Evolutionary conservation across 768 basidiomycete genomes (phyloP), one percentile per base, ranked within the genome.

Genomic region (Austroboletus eburneus): DNA sequence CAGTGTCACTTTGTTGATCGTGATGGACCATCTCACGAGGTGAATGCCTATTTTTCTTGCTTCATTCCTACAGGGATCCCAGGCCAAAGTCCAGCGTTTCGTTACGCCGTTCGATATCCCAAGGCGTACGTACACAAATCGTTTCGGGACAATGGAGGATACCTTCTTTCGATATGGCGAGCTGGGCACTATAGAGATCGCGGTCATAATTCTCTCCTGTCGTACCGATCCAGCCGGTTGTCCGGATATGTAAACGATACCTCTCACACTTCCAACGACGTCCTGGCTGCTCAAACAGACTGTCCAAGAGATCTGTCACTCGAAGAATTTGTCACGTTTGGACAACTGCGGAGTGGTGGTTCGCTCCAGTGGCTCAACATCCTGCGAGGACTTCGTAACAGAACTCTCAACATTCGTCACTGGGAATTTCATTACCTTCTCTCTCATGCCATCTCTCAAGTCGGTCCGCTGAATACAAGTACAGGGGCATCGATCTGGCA

Each of bases 331-430:
- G 3, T 32, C 14, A 13, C 12, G 3, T 32, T 73, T 44, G 69
- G 66, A 9, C 56, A 61, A 36, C 55, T 78, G 23, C 70, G 77
- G 5, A 64, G 69, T 25, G 75, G 77, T 5, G 45, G 59, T 0
- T 59, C 45, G 3, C 52, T 78, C 0, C 77, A 78, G 39, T 77
- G 74, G 76, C 53, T 69, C 33, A 78, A 78, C 47, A 72, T 78
- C 22, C 51, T 64, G 4, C 30, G 14, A 9, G 30, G 30, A 13
- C 30, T 32, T 3, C 30, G 30, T 13, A 14, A 13, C 14, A 32
- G 30, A 32, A 32, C 30, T 13, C 7, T 32, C 13, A 32, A 32
- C 13, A 7, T 32, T 32, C 30, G 30, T 32, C 30, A 13, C 4
- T 13, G 30, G 9, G 7, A 32, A 9, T 9, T 32, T 32, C 13